A percentile compares a stretch with the other conserved stretches of the same genome.
Conservation (phyloP, 2,329 filamentous ascomycete species). For the Cryphonectria naterciae region DNA sequence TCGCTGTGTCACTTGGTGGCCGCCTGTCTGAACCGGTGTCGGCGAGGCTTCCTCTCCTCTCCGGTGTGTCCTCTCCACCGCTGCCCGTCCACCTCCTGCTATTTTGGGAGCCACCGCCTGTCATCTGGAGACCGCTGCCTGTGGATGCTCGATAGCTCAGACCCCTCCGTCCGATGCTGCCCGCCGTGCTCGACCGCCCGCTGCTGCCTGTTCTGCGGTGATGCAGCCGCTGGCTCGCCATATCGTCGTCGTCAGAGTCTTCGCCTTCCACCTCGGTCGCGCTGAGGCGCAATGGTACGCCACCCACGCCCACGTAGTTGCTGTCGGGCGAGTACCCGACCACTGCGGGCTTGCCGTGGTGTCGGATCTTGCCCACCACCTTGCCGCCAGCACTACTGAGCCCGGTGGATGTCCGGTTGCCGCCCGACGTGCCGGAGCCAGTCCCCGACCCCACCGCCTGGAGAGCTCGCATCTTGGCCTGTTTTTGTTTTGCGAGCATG, state of each 20-base stretch:
- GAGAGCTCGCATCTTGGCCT: constrained; percentile 84
- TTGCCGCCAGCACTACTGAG: constrained; percentile 61
- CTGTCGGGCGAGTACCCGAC: constrained; percentile 77
- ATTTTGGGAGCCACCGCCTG: constrained; percentile 28
- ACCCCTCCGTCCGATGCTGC: constrained; percentile 47
- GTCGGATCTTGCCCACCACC: constrained; percentile 84
- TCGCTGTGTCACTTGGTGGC: constrained; percentile 47
- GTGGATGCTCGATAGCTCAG: constrained; percentile 56
- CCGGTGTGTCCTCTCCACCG: constrained; percentile 51
- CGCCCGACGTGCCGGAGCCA: constrained; percentile 49
- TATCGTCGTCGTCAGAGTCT: constrained; percentile 77
- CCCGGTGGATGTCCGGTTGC: constrained; percentile 64
- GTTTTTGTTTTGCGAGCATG: constrained; percentile 78
- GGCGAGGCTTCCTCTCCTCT: constrained; percentile 57
- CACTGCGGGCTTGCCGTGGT: constrained; percentile 79
- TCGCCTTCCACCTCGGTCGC: constrained; percentile 94
- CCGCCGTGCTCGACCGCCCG: constrained; percentile 69
- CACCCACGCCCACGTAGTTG: constrained; percentile 74
- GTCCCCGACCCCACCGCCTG: constrained; percentile 72
- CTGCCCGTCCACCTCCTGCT: constrained; percentile 28
- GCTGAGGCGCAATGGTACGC: constrained; percentile 87
- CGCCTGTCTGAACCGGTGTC: constrained; percentile 45
- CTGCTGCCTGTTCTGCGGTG: constrained; percentile 77
- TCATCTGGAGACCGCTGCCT: constrained; percentile 29
- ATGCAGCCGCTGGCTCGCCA: constrained; percentile 52